A percentile compares a stretch with the other conserved stretches of the same genome.
These are phyloP conservation scores for Phlyctochytrium planicorne DNA, from an alignment of 192 early-diverging fungal genomes.

Conservation along the genomic window DNA sequence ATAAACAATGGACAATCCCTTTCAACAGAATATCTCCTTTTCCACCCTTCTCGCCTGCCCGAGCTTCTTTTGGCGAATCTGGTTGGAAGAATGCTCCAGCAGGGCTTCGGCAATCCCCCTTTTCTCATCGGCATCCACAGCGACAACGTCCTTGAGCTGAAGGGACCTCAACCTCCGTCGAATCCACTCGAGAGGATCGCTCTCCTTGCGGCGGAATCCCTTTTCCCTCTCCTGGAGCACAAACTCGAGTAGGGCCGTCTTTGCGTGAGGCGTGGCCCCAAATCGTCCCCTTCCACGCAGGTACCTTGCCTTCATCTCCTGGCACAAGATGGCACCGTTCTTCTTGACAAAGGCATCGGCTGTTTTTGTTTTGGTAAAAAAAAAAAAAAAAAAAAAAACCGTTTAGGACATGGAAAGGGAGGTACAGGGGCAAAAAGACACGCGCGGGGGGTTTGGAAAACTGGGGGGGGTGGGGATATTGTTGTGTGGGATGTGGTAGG, in stretches of 20 bases:
- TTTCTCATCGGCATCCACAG: neutral
- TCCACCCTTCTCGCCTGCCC: slow-evolving; percentile 12
- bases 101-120: slow-evolving; percentile 27
- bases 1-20: too few relatives aligned
- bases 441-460: too few relatives aligned
- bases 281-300: slow-evolving; percentile 47
- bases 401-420: too few relatives aligned
- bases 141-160: slow-evolving; percentile 14
- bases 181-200: slow-evolving; percentile 48
- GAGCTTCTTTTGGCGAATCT: too few relatives aligned
- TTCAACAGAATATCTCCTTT: slow-evolving; percentile 38
- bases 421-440: too few relatives aligned
- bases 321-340: slow-evolving; percentile 30
- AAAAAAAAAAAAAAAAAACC: neutral
- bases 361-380: slow-evolving; percentile 10
- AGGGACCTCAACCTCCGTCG: slow-evolving; percentile 32
- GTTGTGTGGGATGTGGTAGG: too few relatives aligned
- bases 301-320: slow-evolving; percentile 31
- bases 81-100: too few relatives aligned
- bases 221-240: slow-evolving; percentile 45
- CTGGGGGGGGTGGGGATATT: too few relatives aligned
- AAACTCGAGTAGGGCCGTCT: slow-evolving; percentile 35
- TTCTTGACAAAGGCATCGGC: slow-evolving; percentile 47
- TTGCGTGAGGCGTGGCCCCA: slow-evolving; percentile 46
- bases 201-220: slow-evolving; percentile 22